Base-by-base conservation (phyloP, 1,139 yeast species). In the Pichia sp. region DNA sequence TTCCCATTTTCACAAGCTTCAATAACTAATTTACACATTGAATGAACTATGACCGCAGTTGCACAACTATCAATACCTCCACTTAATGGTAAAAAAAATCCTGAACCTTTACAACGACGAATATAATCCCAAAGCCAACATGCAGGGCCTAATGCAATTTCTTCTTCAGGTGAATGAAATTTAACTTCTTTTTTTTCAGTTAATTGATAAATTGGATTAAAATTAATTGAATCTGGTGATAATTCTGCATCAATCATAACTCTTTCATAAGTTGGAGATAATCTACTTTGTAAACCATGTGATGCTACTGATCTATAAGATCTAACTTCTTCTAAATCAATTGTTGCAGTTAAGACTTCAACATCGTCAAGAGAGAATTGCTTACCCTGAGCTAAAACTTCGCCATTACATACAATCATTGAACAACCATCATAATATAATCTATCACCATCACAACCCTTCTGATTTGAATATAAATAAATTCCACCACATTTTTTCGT, bases 11-110 rank as follows among this genome's bases (percentile, higher is more conserved):
- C 61, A 45, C 83, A 77, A 9, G 87, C 90, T 31, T 75, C 69
- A 1, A 79, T 81, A 0, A 90, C 97, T 36, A 90, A 69, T 43
- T 89, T 73, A 64, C 97, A 90, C 98, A 92, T 92, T 48, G 94
- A 86, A 63, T 85, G 87, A 29, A 92, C 95, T 58, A 94, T 89
- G 26, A 86, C 86, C 0, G 97, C 94, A 1, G 98, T 94, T 1
- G 98, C 96, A 71, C 98, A 94, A 30, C 96, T 86, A 64, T 92
- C 99, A 54, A 94, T 90, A 44, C 99, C 99, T 27, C 99, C 99
- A 65, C 95, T 85, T 45, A 92, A 72, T 0, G 99, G 97, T 44
- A 92, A 72, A 67, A 92, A 94, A 64, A 76, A 92, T 0, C 99
- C 99, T 0, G 90, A 89, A 51, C 92, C 85, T 56, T 79, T 79